These are phyloP conservation scores for Amanita rubescens DNA, from an alignment of 768 basidiomycete genomes.

Conservation along the genomic window DNA sequence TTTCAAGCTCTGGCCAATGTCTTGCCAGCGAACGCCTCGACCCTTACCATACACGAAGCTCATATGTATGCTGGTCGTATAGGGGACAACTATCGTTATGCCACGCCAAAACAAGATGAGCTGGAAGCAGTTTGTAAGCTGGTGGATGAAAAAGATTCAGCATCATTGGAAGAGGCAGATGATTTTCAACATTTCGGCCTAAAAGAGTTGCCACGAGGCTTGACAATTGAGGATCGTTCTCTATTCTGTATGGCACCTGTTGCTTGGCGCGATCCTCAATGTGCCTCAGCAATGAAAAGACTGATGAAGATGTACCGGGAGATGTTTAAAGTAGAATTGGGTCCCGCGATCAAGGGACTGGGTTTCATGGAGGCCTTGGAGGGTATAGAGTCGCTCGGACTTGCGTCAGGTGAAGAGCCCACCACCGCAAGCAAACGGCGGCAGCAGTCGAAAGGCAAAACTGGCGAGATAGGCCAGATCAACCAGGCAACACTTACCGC, in stretches of 20 bases:
- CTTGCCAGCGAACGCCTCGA: constrained; percentile 36
- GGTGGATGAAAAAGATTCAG: constrained; percentile 21
- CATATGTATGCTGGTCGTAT: constrained; percentile 39
- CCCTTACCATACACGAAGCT: constrained; percentile 40
- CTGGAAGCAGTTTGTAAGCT: constrained; percentile 28
- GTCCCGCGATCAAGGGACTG: constrained; percentile 25
- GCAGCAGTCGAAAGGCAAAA: neutral
- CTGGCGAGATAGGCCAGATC: constrained; percentile 8
- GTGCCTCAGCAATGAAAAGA: constrained; percentile 24
- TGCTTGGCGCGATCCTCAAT: constrained; percentile 38
- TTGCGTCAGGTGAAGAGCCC: neutral
- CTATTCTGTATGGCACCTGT: constrained; percentile 46
- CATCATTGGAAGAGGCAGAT: constrained; percentile 22
- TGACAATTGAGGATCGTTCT: constrained; percentile 38
- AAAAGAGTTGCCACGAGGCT: too few relatives aligned
- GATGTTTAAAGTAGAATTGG: constrained; percentile 36
- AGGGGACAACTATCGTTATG: constrained; percentile 36
- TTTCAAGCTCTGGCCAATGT: constrained; percentile 20
- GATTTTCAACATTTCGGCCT: too few relatives aligned
- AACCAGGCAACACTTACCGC: constrained; percentile 12
- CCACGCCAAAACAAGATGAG: neutral
- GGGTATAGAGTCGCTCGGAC: constrained; percentile 23
- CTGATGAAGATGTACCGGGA: constrained; percentile 38
- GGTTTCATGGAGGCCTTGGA: constrained; percentile 35
- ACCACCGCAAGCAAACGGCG: too few relatives aligned